phyloP scores from a whole-genome alignment of 345 rosid genomes.

The Eucalyptus sp. region DNA sequence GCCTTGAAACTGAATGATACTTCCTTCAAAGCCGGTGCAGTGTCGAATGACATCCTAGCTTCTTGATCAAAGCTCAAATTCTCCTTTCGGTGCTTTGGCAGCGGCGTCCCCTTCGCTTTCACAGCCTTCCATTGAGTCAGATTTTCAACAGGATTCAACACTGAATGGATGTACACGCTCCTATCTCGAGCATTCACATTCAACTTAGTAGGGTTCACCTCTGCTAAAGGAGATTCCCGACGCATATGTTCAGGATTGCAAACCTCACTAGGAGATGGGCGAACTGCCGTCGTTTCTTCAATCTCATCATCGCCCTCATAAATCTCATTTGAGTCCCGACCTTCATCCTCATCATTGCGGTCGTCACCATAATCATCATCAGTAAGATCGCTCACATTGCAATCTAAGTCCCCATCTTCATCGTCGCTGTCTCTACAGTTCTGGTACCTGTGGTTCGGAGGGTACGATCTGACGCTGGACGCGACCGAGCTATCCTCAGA shows the following conservation, averaged over 20 bases:
- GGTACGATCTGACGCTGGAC: constrained; percentile 43
- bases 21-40: constrained; percentile 18
- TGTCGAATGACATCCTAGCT: constrained; percentile 12
- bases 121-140: constrained; percentile 88
- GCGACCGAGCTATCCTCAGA: constrained; percentile 25
- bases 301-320: constrained; percentile 13
- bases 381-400: constrained; percentile 19
- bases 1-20: constrained; percentile 24
- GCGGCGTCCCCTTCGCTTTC: constrained; percentile 36
- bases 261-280: neutral
- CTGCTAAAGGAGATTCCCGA: constrained; percentile 1
- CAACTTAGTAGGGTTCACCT: constrained; percentile 5
- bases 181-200: constrained; percentile 29
- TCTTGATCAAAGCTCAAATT: constrained; percentile 30
- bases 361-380: constrained; percentile 20
- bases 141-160: constrained; percentile 84
- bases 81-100: constrained; percentile 55
- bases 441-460: constrained; percentile 54
- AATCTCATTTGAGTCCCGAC: constrained; percentile 6
- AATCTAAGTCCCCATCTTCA: constrained; percentile 30
- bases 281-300: neutral
- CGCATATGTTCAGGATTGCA: neutral
- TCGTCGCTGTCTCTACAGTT: constrained; percentile 69
- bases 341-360: neutral
- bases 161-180: constrained; percentile 43